phyloP scores from a whole-genome alignment of 148 eudicot genomes.

The Hydrangea macrophylla region DNA sequence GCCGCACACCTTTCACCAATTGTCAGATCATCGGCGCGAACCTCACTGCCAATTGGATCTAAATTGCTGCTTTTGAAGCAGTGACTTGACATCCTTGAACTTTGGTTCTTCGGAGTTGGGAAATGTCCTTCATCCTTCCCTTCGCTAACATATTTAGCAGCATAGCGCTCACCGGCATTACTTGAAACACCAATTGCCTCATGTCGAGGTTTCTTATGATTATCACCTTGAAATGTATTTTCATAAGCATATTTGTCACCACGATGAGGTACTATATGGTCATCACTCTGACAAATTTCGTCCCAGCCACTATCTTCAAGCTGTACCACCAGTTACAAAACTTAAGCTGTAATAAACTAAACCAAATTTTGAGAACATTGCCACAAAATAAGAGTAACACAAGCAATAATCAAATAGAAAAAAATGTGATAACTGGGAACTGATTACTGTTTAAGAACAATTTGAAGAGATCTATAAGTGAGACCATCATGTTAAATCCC shows the following conservation, averaged over 20 bases:
- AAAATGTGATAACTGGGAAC: not conserved
- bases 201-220: conserved; percentile 36
- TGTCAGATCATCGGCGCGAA: conserved; percentile 35
- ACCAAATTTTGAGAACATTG: not conserved
- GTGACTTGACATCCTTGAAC: conserved; percentile 24
- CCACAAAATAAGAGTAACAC: not conserved
- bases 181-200: conserved; percentile 31
- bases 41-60: conserved; percentile 27
- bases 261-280: conserved; percentile 74
- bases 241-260: conserved; percentile 20
- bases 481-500: not conserved
- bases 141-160: conserved; percentile 25
- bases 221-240: conserved; percentile 32
- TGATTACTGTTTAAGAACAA: not conserved
- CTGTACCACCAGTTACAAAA: conserved; percentile 49
- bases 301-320: conserved; percentile 79
- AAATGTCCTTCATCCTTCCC: conserved; percentile 32
- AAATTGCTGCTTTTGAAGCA: conserved; percentile 28
- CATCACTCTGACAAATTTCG: conserved; percentile 57
- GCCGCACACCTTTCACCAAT: conserved; percentile 31
- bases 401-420: not conserved
- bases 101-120: conserved; percentile 25
- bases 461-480: not conserved
- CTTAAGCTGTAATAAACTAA: conserved; percentile 23
- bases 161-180: conserved; percentile 26